phyloP scores from a whole-genome alignment of 257 asterid species.

The Ilex asprella region DNA sequence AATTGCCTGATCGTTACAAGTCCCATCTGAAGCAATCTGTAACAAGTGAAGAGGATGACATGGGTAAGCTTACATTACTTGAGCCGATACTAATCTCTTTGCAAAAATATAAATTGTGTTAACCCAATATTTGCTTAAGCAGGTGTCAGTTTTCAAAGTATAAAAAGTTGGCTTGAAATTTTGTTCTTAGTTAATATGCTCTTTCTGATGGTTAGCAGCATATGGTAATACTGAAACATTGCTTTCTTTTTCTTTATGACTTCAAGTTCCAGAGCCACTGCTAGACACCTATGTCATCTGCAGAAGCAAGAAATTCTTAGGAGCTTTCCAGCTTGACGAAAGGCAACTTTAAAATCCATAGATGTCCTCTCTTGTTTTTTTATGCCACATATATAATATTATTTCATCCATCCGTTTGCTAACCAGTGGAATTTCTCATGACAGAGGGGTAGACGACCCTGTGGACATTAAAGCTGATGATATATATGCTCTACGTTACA shows the following conservation, averaged over 20 bases:
- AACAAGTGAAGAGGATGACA: slow-evolving; percentile 80
- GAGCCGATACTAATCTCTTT: background rate
- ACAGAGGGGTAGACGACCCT: slow-evolving; percentile 72
- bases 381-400: background rate
- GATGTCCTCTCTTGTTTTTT: background rate
- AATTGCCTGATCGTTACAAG: slow-evolving; percentile 71
- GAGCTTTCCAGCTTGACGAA: slow-evolving; percentile 80
- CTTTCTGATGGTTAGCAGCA: background rate
- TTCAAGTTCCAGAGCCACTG: slow-evolving; percentile 70
- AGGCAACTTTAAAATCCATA: slow-evolving; percentile 33
- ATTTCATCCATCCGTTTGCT: slow-evolving; percentile 6
- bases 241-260: slow-evolving; percentile 3
- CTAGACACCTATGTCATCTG: slow-evolving; percentile 67
- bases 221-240: background rate
- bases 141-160: no score
- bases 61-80: slow-evolving; percentile 49
- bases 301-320: slow-evolving; percentile 72
- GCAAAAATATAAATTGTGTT: background rate
- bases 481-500: slow-evolving; percentile 72
- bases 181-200: background rate
- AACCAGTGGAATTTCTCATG: slow-evolving; percentile 13
- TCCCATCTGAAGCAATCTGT: slow-evolving; percentile 78
- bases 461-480: slow-evolving; percentile 76
- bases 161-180: no score
- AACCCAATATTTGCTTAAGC: background rate